These are phyloP conservation scores for Phytophthora agathidicida DNA, from an alignment of 352 stramenopile species.

Conservation along the genomic window DNA sequence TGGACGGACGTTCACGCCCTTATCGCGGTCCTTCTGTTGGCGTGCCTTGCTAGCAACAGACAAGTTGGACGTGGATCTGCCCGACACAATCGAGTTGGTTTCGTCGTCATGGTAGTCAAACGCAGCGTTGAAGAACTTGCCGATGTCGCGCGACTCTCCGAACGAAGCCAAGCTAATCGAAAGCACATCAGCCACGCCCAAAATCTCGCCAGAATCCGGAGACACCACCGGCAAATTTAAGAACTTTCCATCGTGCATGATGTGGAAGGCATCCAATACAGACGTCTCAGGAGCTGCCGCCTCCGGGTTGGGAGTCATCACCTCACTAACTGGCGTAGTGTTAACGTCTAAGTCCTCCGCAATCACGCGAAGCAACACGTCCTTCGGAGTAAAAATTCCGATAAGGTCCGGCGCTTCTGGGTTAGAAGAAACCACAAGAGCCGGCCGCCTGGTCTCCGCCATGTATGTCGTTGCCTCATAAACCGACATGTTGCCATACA, in stretches of 20 bases:
- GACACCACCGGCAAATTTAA: conserved; percentile 96
- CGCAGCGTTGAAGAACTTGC: conserved; percentile 79
- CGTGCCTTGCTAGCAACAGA: conserved; percentile 70
- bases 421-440: conserved; percentile 72
- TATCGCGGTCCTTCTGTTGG: conserved; percentile 78
- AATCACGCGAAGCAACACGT: conserved; percentile 96
- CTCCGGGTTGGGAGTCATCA: conserved; percentile 98
- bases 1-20: conserved; percentile 76
- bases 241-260: conserved; percentile 98
- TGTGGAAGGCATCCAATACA: conserved; percentile 97
- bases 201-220: conserved; percentile 66
- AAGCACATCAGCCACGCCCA: conserved; percentile 83
- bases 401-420: conserved; percentile 76
- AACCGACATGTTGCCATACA: conserved; percentile 74
- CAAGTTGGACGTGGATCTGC: conserved; percentile 61
- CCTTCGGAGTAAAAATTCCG: conserved; percentile 98
- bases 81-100: conserved; percentile 56
- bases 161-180: conserved; percentile 82
- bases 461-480: conserved; percentile 80
- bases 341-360: conserved; percentile 89
- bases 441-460: conserved; percentile 77
- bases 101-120: conserved; percentile 77
- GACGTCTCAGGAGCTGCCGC: conserved; percentile 93
- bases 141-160: conserved; percentile 75
- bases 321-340: conserved; percentile 87